Evolutionary conservation across 768 basidiomycete genomes (phyloP), one percentile per base, ranked within the genome.

Genomic region (Collybia sp.): DNA sequence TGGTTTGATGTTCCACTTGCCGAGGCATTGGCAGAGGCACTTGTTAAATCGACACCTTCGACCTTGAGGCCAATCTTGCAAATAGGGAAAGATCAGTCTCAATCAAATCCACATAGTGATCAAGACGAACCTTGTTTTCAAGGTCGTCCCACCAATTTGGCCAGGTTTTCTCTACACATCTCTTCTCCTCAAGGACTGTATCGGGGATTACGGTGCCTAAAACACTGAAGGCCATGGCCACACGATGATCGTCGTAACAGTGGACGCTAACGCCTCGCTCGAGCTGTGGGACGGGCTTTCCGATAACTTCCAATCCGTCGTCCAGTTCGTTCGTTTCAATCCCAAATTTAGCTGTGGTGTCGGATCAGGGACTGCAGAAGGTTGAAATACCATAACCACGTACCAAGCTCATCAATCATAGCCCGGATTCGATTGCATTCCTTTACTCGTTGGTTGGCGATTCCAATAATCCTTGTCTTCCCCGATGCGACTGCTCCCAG

Each of bases 91-190:
- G 19, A 43, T 19, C 11, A 42, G 30, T 34, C 8, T 19, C 20
- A 19, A 16, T 18, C 30, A 35, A 12, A 18, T 38, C 25, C 33
- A 8, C 8, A 20, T 9, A 9, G n/a, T 35, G 32, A 12, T 15
- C 37, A 47, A 33, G 12, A 15, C 70, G 2, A 42, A 89, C 91
- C 81, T 96, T 96, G 71, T 91, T 93, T 61, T 90, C 81, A 18
- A 99, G 73, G 64, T 98, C 96, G 60, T 98, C 96, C 94, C 95
- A 99, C 92, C 94, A 99, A 61, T 93, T 94, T 0, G 96, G 96
- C 95, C 95, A 99, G 0, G 95, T 99, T 78, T 99, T 99, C 67
- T 95, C 95, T 30, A 99, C 96, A 58, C 96, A 97, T 44, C 94
- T 76, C 67, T 95, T 95, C 70, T 98, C 95, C 59, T 97, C 93